phyloP scores from a whole-genome alignment of 75 land plant species.

The Cupressus sempervirens region DNA sequence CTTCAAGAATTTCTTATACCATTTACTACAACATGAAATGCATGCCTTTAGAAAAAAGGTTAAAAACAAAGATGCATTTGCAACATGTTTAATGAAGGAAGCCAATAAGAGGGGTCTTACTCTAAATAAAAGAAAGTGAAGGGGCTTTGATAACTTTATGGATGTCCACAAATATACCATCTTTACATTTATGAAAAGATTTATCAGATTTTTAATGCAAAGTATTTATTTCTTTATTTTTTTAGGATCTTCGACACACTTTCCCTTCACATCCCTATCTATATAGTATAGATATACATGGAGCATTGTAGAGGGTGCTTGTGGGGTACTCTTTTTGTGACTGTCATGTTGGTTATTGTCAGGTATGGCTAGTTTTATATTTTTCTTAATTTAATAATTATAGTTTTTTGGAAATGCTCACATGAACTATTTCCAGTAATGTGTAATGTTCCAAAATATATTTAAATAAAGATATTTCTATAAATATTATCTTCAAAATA shows the following conservation, averaged over 20 bases:
- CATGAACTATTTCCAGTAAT: background rate
- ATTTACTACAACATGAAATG: background rate
- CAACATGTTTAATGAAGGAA: background rate
- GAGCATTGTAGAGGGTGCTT: slow-evolving; percentile 78
- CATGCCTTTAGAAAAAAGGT: background rate
- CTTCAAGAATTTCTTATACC: background rate
- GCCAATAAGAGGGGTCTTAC: background rate
- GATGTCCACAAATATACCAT: background rate
- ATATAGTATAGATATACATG: slow-evolving; percentile 85
- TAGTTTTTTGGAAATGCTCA: background rate
- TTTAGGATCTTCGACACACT: slow-evolving; percentile 88
- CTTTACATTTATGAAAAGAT: background rate
- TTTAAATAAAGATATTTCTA: background rate
- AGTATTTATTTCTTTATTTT: background rate
- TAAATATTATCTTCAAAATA: background rate
- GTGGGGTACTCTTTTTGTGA: slow-evolving; percentile 98
- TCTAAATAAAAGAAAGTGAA: background rate
- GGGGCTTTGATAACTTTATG: background rate
- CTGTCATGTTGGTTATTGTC: slow-evolving; percentile 97
- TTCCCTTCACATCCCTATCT: slow-evolving; percentile 97
- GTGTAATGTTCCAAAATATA: background rate
- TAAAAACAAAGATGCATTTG: background rate
- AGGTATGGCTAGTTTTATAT: slow-evolving; percentile 51
- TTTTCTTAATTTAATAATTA: background rate
- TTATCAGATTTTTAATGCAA: background rate